Conservation (phyloP, 495 filamentous ascomycete species). For the Hamigera avellanea region DNA sequence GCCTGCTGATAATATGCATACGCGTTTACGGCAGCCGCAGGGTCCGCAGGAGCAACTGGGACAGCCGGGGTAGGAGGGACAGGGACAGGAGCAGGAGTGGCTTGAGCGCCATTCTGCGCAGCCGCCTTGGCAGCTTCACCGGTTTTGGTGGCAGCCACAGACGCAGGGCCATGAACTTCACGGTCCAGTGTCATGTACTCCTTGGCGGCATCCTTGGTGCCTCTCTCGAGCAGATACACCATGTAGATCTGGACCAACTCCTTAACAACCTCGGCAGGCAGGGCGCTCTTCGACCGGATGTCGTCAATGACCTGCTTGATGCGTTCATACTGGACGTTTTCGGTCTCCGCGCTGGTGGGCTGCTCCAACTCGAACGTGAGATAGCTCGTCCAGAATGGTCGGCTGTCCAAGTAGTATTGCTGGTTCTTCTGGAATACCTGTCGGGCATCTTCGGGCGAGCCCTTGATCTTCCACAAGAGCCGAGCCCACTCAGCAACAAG, state of each 20-base stretch:
- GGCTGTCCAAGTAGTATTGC: constrained; percentile 75
- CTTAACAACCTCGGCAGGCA: constrained; percentile 55
- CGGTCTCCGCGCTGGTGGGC: constrained; percentile 55
- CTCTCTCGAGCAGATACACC: constrained; percentile 73
- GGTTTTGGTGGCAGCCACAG: constrained; percentile 24
- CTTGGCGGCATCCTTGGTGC: constrained; percentile 72
- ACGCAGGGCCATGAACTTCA: constrained; percentile 63
- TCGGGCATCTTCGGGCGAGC: constrained; percentile 72
- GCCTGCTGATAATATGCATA: constrained; percentile 31
- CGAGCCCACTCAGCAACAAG: constrained; percentile 85
- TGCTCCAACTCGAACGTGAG: constrained; percentile 85
- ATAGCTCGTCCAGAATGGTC: constrained; percentile 87
- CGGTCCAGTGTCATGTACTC: constrained; percentile 76
- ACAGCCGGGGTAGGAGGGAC: constrained; percentile 6
- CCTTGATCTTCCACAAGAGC: constrained; percentile 85
- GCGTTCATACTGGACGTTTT: constrained; percentile 53
- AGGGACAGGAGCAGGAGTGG: constrained; percentile 4
- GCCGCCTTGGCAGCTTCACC: constrained; percentile 15
- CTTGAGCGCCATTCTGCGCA: constrained; percentile 3
- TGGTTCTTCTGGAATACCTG: constrained; percentile 74
- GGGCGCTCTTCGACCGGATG: constrained; percentile 59
- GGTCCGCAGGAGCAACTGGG: constrained; percentile 5
- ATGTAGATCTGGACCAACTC: constrained; percentile 74
- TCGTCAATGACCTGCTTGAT: constrained; percentile 76
- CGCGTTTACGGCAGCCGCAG: constrained; percentile 14